Evolutionary conservation across 208 protist species (phyloP).

Genomic region (Leishmania braziliensis): DNA sequence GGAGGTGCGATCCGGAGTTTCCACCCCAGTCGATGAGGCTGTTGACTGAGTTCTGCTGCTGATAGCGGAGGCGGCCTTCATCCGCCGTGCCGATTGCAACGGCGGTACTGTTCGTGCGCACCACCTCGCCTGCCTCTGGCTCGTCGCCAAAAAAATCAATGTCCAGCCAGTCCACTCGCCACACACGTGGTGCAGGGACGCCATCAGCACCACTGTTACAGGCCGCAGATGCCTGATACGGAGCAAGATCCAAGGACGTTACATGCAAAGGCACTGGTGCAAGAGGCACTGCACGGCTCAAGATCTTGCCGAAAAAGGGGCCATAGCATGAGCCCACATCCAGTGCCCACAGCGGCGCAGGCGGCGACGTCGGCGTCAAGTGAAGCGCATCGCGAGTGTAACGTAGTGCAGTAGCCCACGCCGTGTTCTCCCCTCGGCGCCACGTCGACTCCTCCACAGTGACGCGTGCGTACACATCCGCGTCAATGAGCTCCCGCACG

Average conservation of each 20-base stretch:
- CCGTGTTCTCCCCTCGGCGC: constrained; percentile 14
- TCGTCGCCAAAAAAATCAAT: constrained; percentile 42
- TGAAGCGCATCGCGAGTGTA: constrained; percentile 1
- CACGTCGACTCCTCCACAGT: constrained; percentile 13
- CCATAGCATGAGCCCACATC: constrained; percentile 90
- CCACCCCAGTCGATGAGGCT: neutral
- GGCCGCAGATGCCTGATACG: constrained; percentile 33
- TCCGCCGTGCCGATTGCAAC: constrained; percentile 9
- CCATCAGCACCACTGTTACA: neutral
- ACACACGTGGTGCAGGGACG: constrained; percentile 12
- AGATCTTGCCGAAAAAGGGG: constrained; percentile 49
- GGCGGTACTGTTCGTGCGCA: neutral
- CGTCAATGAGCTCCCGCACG: constrained; percentile 8
- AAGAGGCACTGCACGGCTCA: constrained; percentile 31
- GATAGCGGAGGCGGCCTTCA: constrained; percentile 11
- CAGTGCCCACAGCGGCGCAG: constrained; percentile 52
- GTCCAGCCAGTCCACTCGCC: constrained; percentile 70
- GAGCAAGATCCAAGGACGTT: constrained; percentile 63
- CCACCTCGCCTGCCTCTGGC: neutral
- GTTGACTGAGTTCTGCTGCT: neutral
- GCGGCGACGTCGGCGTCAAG: neutral
- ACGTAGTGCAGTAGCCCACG: constrained; percentile 23
- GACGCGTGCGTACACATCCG: neutral
- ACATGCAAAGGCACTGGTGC: constrained; percentile 57
- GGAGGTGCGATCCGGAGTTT: neutral